Base-by-base conservation (phyloP, 768 basidiomycete species). In the Leccinellum rugosiceps region DNA sequence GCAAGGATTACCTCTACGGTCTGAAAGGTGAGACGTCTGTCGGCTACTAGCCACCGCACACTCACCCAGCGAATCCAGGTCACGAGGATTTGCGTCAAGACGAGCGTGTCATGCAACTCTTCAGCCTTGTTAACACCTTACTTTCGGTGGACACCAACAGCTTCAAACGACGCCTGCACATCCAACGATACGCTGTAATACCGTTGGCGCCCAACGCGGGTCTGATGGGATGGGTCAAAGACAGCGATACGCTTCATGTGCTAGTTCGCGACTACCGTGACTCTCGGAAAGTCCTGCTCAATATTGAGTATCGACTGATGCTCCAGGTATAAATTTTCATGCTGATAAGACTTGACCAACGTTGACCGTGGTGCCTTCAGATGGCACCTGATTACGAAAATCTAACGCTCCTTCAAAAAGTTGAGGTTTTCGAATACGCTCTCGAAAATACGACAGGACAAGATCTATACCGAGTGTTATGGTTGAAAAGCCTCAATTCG, bases 371-470 rank as follows among this genome's bases (percentile, higher is more conserved):
- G 13, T 43, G 41, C 45, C 32, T 53, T 38, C 63, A 98, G 94
- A 98, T 98, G 96, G 97, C 97, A 9, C 96, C 97, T 10, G 96
- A 98, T 68, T 99, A 98, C 72, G 96, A 98, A 72, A 92, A 88
- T 65, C 77, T 98, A 30, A 93, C 89, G 30, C 78, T 98, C 5
- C 81, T 99, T 50, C 96, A 99, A 71, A 99, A 99, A 77, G 92
- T 99, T 41, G 97, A 99, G 70, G 97, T 99, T 3, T 99, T 99
- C 75, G 94, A 98, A 72, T 98, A 98, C 65, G 95, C 97, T 6
- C 79, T 98, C 45, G 95, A 98, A 73, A 98, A 98, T 67, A 98
- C 97, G 2, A 98, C 94, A 0, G 97, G 97, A 1, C 97, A 98
- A 74, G 97, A 99, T 69, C 78, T 99, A 13, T 99, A 99, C 72